Evolutionary conservation across 2,329 filamentous ascomycete genomes (phyloP).

Genomic region (Diplodia corticola): DNA sequence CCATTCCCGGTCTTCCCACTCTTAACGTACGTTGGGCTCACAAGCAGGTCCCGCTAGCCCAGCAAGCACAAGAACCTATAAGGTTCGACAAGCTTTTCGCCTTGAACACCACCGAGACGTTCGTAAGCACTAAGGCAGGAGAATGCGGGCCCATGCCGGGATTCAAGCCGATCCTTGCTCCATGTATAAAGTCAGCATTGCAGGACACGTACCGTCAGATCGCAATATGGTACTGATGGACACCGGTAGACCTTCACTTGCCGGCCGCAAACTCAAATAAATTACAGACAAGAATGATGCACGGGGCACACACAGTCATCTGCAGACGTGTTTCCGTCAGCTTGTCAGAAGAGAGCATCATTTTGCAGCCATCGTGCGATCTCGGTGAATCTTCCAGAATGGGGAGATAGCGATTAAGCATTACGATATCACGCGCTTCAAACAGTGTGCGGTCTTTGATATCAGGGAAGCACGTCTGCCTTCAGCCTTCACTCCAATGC

Average conservation of each 20-base stretch:
- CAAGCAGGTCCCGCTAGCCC: neutral
- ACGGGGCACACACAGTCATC: neutral
- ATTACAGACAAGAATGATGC: neutral
- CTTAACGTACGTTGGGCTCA: neutral
- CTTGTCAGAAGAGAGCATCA: neutral
- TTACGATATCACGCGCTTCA: too few species aligned
- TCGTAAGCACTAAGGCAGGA: neutral
- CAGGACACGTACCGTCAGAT: neutral
- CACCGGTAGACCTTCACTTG: neutral
- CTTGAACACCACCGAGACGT: neutral
- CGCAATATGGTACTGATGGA: neutral
- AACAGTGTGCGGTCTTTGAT: too few species aligned
- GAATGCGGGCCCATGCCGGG: neutral
- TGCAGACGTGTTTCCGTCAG: neutral
- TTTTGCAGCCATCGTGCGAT: neutral
- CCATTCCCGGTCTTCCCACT: neutral
- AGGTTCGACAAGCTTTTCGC: neutral
- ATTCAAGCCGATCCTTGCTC: neutral
- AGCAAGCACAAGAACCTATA: neutral
- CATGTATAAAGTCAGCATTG: neutral
- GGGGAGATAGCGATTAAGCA: neutral
- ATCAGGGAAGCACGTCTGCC: too few species aligned
- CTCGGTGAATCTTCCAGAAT: neutral
- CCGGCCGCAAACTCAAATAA: neutral
- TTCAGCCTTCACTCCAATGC: too few species aligned